Evolutionary conservation across 495 filamentous ascomycete genomes (phyloP).

Genomic region (Neurospora pannonica): DNA sequence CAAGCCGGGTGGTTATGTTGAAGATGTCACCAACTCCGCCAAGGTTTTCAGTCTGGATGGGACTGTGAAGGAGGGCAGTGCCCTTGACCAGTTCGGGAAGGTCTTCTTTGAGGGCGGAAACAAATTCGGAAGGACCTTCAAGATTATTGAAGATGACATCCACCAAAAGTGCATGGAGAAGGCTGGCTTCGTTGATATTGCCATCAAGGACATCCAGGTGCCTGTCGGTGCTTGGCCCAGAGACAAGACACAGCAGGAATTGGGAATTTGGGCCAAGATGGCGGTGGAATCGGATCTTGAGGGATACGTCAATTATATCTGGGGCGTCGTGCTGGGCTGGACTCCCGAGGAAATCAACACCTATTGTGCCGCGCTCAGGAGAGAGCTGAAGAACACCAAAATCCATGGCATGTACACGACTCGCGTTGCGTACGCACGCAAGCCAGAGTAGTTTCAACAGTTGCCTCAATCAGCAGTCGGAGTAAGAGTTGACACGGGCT

Average conservation of each 20-base stretch:
- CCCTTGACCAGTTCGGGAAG: slow-evolving; percentile 22
- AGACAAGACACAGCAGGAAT: slow-evolving; percentile 35
- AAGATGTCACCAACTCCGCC: slow-evolving; percentile 16
- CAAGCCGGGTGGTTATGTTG: slow-evolving; percentile 30
- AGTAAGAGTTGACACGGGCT: not conserved
- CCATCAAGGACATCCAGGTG: slow-evolving; percentile 13
- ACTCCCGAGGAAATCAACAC: slow-evolving; percentile 6
- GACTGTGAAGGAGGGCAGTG: slow-evolving; percentile 19
- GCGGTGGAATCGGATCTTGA: slow-evolving; percentile 3
- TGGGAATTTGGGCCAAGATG: slow-evolving; percentile 25
- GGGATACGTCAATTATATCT: slow-evolving; percentile 7
- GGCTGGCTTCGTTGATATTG: slow-evolving; percentile 48
- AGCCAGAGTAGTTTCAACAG: not conserved
- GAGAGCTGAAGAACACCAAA: not conserved
- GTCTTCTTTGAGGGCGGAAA: slow-evolving; percentile 14
- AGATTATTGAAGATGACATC: slow-evolving; percentile 26
- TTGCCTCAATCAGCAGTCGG: not conserved
- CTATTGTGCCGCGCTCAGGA: not conserved
- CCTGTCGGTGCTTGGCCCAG: slow-evolving; percentile 39
- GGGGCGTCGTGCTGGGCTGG: slow-evolving; percentile 9
- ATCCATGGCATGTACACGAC: not conserved
- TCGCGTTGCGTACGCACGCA: slow-evolving; percentile 19
- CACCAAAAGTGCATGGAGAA: slow-evolving; percentile 46
- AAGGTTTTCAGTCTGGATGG: slow-evolving; percentile 16
- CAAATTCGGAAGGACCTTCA: slow-evolving; percentile 10